A percentile compares a stretch with the other conserved stretches of the same genome.
These are phyloP conservation scores for Ballota nigra DNA, from an alignment of 257 asterid species.

Conservation along the genomic window DNA sequence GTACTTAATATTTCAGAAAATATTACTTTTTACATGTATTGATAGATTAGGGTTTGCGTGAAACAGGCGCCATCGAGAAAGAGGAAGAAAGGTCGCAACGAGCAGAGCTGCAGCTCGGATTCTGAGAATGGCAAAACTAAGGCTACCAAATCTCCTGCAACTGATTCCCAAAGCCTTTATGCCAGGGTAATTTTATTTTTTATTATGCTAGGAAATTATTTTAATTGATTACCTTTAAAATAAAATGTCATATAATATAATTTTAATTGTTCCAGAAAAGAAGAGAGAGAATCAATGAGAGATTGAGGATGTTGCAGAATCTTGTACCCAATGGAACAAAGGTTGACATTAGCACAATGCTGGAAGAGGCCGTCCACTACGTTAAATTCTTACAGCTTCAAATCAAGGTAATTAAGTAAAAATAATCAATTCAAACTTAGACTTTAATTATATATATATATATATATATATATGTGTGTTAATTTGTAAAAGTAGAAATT, in stretches of 20 bases:
- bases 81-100: slow-evolving; percentile 38
- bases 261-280: slow-evolving; percentile 49
- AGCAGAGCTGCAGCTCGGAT: slow-evolving; percentile 47
- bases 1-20: too few relatives aligned
- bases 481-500: neutral
- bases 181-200: slow-evolving; percentile 50
- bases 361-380: slow-evolving; percentile 89
- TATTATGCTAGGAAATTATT: too few relatives aligned
- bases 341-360: slow-evolving; percentile 97
- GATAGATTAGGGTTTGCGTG: neutral
- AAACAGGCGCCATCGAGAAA: slow-evolving; percentile 41
- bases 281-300: slow-evolving; percentile 84
- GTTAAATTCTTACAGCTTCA: slow-evolving; percentile 89
- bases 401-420: slow-evolving; percentile 51
- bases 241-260: too few relatives aligned
- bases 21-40: neutral
- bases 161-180: slow-evolving; percentile 90
- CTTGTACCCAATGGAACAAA: slow-evolving; percentile 92
- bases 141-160: slow-evolving; percentile 66
- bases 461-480: too few relatives aligned
- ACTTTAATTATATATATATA: too few relatives aligned
- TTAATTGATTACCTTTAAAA: too few relatives aligned
- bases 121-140: slow-evolving; percentile 55
- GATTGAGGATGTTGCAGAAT: slow-evolving; percentile 79
- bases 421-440: too few relatives aligned